Percentiles rank a stretch among this genome's conserved stretches.
Conservation (phyloP, 768 basidiomycete species). For the Neoboletus magnificus region DNA sequence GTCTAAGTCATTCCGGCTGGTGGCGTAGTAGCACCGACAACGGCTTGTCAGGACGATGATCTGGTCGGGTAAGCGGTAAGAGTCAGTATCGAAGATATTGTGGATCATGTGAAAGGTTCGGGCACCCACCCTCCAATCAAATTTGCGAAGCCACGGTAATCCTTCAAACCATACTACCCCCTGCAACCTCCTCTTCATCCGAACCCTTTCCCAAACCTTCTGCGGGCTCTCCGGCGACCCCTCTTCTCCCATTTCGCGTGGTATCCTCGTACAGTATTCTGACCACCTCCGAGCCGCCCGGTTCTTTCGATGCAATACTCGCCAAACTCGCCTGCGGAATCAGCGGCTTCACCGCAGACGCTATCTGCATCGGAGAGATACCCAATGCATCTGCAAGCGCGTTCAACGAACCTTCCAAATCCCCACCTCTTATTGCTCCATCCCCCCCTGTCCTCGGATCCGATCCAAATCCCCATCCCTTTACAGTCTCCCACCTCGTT, state of each 20-base stretch:
- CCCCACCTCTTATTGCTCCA: conserved; percentile 10
- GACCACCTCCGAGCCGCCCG: conserved; percentile 41
- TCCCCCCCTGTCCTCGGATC: neutral
- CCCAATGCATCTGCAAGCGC: conserved; percentile 61
- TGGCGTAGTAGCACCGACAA: no score
- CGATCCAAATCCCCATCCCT: conserved; percentile 6
- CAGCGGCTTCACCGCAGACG: conserved; percentile 57
- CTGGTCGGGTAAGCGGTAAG: no score
- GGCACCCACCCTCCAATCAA: no score
- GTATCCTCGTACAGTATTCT: conserved; percentile 31
- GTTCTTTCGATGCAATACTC: conserved; percentile 45
- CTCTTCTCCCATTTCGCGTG: neutral
- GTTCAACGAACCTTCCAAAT: conserved; percentile 55
- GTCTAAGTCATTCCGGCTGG: no score
- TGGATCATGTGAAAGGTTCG: no score
- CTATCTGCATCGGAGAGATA: conserved; percentile 56
- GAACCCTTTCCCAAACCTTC: neutral
- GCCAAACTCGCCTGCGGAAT: conserved; percentile 61
- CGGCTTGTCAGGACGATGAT: no score
- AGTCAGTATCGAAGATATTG: no score
- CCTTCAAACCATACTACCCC: neutral
- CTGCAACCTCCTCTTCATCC: neutral
- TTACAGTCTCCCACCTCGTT: neutral
- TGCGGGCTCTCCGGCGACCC: neutral
- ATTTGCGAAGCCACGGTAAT: no score